Conservation (phyloP, 202 grass and related monocot species). For the Musa balbisiana region DNA sequence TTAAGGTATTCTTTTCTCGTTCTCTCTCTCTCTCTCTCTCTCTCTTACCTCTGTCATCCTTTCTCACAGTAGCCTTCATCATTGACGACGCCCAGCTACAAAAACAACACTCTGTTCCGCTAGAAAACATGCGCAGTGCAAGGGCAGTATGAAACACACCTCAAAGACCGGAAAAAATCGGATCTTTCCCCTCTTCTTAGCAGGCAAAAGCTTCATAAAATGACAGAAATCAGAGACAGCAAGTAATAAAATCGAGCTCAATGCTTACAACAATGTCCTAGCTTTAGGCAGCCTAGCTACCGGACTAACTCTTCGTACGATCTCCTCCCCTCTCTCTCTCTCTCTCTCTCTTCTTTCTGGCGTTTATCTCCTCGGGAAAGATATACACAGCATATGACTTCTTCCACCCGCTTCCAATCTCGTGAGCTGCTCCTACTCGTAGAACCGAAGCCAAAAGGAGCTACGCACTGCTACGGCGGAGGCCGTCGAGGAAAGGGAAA, state of each 20-base stretch:
- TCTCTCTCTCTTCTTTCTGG: background rate
- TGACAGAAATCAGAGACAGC: background rate
- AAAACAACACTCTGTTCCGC: background rate
- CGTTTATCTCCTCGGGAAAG: background rate
- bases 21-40: background rate
- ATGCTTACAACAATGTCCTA: constrained; percentile 2
- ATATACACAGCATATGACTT: background rate
- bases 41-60: background rate
- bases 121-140: background rate
- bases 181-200: background rate
- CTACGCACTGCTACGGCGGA: background rate
- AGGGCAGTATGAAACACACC: background rate
- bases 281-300: background rate
- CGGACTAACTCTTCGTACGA: background rate
- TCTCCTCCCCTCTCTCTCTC: background rate
- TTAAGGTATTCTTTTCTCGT: background rate
- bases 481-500: background rate
- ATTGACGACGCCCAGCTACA: background rate
- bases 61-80: background rate
- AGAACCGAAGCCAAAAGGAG: background rate
- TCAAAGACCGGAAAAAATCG: constrained; percentile 4
- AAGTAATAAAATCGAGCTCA: background rate
- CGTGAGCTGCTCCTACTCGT: background rate
- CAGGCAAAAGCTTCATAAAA: background rate
- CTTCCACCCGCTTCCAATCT: background rate